Percentiles rank a stretch among this genome's conserved stretches.
phyloP scores from a whole-genome alignment of 2,329 filamentous ascomycete species.

The Cladophialophora immunda region DNA sequence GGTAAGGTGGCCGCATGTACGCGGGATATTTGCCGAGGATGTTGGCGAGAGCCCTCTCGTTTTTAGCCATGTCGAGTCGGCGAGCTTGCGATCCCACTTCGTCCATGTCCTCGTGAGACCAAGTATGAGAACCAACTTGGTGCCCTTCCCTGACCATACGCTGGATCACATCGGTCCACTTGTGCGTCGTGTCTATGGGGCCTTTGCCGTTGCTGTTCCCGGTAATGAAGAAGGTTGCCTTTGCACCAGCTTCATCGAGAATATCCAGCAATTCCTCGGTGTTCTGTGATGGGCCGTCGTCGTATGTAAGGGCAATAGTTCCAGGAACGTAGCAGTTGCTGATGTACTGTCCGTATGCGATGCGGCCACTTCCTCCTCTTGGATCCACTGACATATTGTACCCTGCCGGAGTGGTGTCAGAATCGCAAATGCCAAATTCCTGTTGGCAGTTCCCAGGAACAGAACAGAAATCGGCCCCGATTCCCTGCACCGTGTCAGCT shows the following conservation, averaged over 20 bases:
- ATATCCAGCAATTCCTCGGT: conserved; percentile 70
- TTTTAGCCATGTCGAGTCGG: conserved; percentile 54
- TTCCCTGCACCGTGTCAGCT: conserved; percentile 31
- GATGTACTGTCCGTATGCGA: conserved; percentile 55
- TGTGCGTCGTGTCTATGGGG: conserved; percentile 50
- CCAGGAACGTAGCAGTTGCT: conserved; percentile 57
- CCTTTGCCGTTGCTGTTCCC: conserved; percentile 59
- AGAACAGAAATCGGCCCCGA: conserved; percentile 32
- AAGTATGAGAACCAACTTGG: conserved; percentile 62
- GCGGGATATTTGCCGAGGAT: conserved; percentile 61
- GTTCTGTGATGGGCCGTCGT: conserved; percentile 71
- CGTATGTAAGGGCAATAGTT: conserved; percentile 72
- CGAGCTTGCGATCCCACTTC: conserved; percentile 50
- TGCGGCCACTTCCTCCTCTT: conserved; percentile 21
- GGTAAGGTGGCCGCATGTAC: conserved; percentile 64
- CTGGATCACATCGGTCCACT: conserved; percentile 51
- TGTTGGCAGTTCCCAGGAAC: conserved; percentile 38
- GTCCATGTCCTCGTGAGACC: conserved; percentile 59
- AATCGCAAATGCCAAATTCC: conserved; percentile 38
- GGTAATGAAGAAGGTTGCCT: conserved; percentile 73
- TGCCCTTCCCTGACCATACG: conserved; percentile 57
- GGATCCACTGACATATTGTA: conserved; percentile 27
- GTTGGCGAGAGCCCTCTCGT: conserved; percentile 58
- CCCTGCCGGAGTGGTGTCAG: conserved; percentile 29
- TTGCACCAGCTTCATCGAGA: conserved; percentile 66